A percentile compares a stretch with the other conserved stretches of the same genome.
These are phyloP conservation scores for Pseudogymnoascus pannorum DNA, from an alignment of 2,329 filamentous ascomycete species.

Conservation along the genomic window DNA sequence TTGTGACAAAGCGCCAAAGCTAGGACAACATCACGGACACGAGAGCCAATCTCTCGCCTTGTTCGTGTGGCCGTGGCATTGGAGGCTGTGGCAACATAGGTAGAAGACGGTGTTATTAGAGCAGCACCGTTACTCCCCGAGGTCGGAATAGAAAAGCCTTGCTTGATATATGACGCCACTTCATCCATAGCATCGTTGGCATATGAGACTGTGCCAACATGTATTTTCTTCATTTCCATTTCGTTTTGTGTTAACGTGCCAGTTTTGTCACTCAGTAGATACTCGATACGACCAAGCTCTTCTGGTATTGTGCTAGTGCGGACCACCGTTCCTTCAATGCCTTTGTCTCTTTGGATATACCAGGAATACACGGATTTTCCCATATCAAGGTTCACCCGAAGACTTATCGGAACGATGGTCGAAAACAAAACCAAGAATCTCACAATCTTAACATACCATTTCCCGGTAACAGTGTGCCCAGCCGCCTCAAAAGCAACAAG, in stretches of 20 bases:
- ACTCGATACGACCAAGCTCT: conserved; percentile 91
- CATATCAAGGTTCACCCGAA: conserved; percentile 94
- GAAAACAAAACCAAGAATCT: conserved; percentile 97
- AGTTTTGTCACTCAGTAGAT: conserved; percentile 93
- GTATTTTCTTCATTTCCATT: conserved; percentile 98
- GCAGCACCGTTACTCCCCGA: conserved; percentile 38
- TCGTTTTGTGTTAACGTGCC: conserved; percentile 97
- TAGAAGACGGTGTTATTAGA: conserved; percentile 70
- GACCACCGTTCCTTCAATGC: conserved; percentile 86
- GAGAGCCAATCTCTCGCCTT: conserved; percentile 83
- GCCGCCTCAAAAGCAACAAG: conserved; percentile 85
- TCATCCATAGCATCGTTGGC: conserved; percentile 99
- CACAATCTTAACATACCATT: conserved; percentile 97
- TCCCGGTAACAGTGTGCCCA: conserved; percentile 53
- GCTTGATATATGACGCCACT: conserved; percentile 75
- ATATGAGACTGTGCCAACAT: conserved; percentile 96
- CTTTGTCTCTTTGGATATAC: conserved; percentile 87
- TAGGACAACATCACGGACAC: conserved; percentile 87
- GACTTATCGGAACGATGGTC: conserved; percentile 96
- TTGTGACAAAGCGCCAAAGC: conserved; percentile 94
- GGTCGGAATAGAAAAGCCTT: conserved; percentile 61
- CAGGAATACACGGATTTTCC: conserved; percentile 94
- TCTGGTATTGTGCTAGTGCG: conserved; percentile 96
- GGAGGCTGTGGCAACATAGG: conserved; percentile 53
- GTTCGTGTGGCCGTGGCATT: conserved; percentile 66